Evolutionary conservation across 2,329 filamentous ascomycete genomes (phyloP).

Genomic region (Coccinonectria pachysandricola): DNA sequence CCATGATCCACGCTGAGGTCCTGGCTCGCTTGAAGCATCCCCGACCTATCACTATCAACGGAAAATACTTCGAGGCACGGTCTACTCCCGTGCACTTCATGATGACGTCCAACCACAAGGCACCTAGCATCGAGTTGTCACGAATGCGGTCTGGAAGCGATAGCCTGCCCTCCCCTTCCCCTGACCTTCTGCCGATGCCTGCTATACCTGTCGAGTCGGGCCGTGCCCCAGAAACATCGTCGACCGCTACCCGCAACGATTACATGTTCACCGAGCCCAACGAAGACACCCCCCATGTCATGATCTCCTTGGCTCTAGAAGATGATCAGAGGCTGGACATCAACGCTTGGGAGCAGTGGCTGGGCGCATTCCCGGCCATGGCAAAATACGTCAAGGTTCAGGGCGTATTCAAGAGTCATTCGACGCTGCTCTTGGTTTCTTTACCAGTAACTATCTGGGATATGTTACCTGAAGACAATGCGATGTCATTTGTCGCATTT

Average conservation of each 20-base stretch:
- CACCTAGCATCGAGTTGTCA: slow-evolving; percentile 46
- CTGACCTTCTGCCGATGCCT: slow-evolving; percentile 11
- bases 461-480: slow-evolving; percentile 45
- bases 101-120: slow-evolving; percentile 51
- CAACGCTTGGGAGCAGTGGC: slow-evolving; percentile 50
- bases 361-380: slow-evolving; percentile 43
- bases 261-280: slow-evolving; percentile 34
- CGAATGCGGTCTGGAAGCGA: slow-evolving; percentile 21
- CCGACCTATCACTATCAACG: slow-evolving; percentile 45
- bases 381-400: slow-evolving; percentile 52
- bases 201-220: slow-evolving; percentile 13
- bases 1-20: slow-evolving; percentile 51
- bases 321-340: slow-evolving; percentile 46
- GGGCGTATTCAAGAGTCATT: slow-evolving; percentile 51
- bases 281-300: slow-evolving; percentile 47
- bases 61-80: slow-evolving; percentile 46
- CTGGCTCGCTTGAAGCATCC: slow-evolving; percentile 51
- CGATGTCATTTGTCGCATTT: slow-evolving; percentile 48
- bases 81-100: slow-evolving; percentile 53
- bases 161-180: slow-evolving; percentile 14
- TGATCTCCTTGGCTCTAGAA: slow-evolving; percentile 50
- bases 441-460: slow-evolving; percentile 52
- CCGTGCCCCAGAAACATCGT: slow-evolving; percentile 14
- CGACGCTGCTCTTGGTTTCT: slow-evolving; percentile 46
- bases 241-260: slow-evolving; percentile 13